A percentile compares a stretch with the other conserved stretches of the same genome.
phyloP scores from a whole-genome alignment of 208 protist genomes.

The Leishmania arabica region DNA sequence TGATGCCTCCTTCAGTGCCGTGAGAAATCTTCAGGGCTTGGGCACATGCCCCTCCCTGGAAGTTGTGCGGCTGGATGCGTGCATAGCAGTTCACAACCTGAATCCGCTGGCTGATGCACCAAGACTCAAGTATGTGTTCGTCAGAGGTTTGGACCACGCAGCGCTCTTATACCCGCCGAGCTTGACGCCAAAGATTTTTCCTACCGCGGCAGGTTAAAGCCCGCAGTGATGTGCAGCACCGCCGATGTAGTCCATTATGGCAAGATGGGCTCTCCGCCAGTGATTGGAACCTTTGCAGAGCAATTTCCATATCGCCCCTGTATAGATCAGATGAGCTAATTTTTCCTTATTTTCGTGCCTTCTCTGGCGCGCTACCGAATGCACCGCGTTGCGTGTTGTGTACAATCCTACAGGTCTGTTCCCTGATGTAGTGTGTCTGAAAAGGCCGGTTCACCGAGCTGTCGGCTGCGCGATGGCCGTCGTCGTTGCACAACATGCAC shows the following conservation, averaged over 20 bases:
- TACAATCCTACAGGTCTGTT: background rate
- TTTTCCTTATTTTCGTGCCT: background rate
- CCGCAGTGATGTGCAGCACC: background rate
- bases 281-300: background rate
- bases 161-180: constrained; percentile 2
- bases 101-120: constrained; percentile 10
- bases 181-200: constrained; percentile 5
- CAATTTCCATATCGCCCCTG: no score
- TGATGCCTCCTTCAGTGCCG: constrained; percentile 14
- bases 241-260: background rate
- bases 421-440: background rate
- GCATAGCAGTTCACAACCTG: background rate
- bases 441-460: background rate
- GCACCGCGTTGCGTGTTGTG: background rate
- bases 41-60: constrained; percentile 9
- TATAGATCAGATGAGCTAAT: background rate
- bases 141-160: background rate
- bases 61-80: constrained; percentile 12
- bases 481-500: background rate
- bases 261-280: background rate
- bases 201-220: background rate
- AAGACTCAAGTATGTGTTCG: constrained; percentile 8
- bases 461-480: background rate
- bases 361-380: background rate
- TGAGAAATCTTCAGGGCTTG: constrained; percentile 7